A percentile compares a stretch with the other conserved stretches of the same genome.
Evolutionary conservation across 2,329 filamentous ascomycete genomes (phyloP).

Genomic region (Gremmenia infestans): DNA sequence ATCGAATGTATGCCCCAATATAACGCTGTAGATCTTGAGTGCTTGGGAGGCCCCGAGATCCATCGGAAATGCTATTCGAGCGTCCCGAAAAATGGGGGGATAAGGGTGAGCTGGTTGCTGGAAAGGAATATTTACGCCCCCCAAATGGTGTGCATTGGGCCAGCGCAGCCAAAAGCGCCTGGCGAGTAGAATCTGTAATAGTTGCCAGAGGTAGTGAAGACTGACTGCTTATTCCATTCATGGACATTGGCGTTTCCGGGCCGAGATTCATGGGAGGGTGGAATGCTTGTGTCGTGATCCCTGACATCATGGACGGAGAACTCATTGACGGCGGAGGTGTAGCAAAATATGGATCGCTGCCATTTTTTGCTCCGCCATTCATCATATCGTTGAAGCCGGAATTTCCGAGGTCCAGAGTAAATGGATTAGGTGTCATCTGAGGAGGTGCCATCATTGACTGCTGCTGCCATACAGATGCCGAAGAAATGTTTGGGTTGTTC

Average conservation of each 20-base stretch:
- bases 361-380: constrained; percentile 64
- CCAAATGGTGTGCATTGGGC: constrained; percentile 51
- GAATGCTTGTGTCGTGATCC: constrained; percentile 55
- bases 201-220: constrained; percentile 55
- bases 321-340: constrained; percentile 71
- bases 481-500: constrained; percentile 53
- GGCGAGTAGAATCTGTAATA: constrained; percentile 60
- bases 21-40: constrained; percentile 85
- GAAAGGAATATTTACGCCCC: constrained; percentile 60
- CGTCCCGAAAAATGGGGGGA: constrained; percentile 47
- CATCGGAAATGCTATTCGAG: constrained; percentile 45
- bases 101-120: constrained; percentile 49
- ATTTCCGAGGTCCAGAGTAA: constrained; percentile 69
- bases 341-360: constrained; percentile 72
- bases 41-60: constrained; percentile 63
- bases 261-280: constrained; percentile 64
- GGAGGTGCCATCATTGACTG: constrained; percentile 64
- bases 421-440: constrained; percentile 60
- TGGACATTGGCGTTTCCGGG: constrained; percentile 69
- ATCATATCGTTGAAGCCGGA: constrained; percentile 74
- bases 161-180: constrained; percentile 55
- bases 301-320: constrained; percentile 65
- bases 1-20: constrained; percentile 82
- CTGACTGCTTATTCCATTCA: constrained; percentile 51
- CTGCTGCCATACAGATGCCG: constrained; percentile 64